Base-by-base conservation (phyloP, 2,329 filamentous ascomycete genomes). In the Leptographium wingfieldii region DNA sequence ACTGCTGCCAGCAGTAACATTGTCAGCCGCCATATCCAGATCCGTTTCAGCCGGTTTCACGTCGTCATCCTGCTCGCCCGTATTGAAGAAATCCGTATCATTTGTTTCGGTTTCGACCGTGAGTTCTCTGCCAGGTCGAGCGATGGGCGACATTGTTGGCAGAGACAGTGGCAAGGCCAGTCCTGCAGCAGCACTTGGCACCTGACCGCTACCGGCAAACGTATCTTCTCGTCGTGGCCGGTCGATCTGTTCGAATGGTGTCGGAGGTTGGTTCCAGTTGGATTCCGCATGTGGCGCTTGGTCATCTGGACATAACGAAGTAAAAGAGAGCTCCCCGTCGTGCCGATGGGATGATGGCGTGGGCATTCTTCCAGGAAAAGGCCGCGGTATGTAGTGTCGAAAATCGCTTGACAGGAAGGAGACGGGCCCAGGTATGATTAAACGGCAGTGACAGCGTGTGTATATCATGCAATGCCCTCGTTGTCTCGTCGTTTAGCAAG, bases 291-390 rank as follows among this genome's bases (percentile, higher is more conserved):
- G 57, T 58, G 67, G 59, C 67, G 65, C 56, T 68, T 71, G 66
- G 31, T 77, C 73, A 60, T 77, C 75, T 61, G 75, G 75, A 60
- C 75, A 77, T 64, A 73, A 73, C 54, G 73, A 73, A 64, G 59
- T 62, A 52, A 75, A 73, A 59, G 66, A 68, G 60, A 72, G 69
- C 25, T 63, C 55, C 3, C 66, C 62, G 57, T 56, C 59, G 10
- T 61, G 59, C 46, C 58, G 55, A 58, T 61, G 62, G 25, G 63
- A 60, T 16, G 66, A 63, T 10, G 66, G 66, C 2, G 66, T 67
- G 38, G 66, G 66, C 66, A 67, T 67, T 33, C 55, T 56, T 25
- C 12, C 5, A 14, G 38, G 10, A 40, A 7, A 12, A 11, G 31
- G 53, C 22, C 33, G 11, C n/a, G 10, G 35, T 25, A 16, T 22